Evolutionary conservation across 2,329 filamentous ascomycete species (phyloP), one percentile per base, ranked within the genome.

Genomic region (Teratosphaeria zuluensis): DNA sequence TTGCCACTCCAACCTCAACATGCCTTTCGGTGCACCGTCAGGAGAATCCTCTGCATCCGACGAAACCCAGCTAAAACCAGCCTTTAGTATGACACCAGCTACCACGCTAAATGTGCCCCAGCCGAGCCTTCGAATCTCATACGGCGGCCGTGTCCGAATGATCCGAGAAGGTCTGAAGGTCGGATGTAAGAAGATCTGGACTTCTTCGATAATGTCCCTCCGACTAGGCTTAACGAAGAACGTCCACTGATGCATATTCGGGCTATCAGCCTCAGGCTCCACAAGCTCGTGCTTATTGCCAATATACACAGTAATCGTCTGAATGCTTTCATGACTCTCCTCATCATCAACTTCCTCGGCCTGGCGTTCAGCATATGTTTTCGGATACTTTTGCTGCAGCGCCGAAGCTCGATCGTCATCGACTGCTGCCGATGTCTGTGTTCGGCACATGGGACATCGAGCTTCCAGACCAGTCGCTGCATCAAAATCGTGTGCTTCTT

Each of bases 391-490:
- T 1, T 46, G 52, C 57, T 65, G 61, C 5, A 79, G 65, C 9
- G 62, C 56, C n/a, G 61, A 60, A 5, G 67, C 68, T 4, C 71
- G 57, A 5, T 57, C 38, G 5, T 56, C 51, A 48, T 75, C 70
- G 1, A 69, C 61, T 1, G 62, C 42, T 1, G 75, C 74, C 1
- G 70, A 70, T 0, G 75, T 76, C 46, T 66, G 65, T 2, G 74
- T 74, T 7, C 76, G 69, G 55, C 76, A 79, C 76, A 78, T 78
- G 12, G 77, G 77, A 61, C 77, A 78, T 31, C 70, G 70, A 1
- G 74, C 74, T 59, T 75, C 72, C 46, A 77, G 65, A 7, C 61
- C 66, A 11, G 62, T 61, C 4, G 64, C 65, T 14, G 64, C 59
- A 31, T 69, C 61, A 51, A 61, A 73, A 58, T 60, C 70, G 62